phyloP scores from a whole-genome alignment of 1,284 basidiomycete genomes.

The Sporisorium sorghi region DNA sequence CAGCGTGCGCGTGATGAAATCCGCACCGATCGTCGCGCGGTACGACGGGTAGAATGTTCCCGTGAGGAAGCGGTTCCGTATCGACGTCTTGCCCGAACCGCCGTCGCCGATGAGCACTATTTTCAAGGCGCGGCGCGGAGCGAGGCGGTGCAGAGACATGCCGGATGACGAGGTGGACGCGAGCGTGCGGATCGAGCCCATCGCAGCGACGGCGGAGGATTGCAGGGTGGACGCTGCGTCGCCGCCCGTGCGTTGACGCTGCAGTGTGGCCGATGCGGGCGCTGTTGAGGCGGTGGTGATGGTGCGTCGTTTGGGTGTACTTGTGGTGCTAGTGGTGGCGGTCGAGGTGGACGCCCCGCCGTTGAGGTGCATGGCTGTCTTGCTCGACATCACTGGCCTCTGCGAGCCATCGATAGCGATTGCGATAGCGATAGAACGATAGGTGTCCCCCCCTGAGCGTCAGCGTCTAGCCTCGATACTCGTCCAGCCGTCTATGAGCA shows the following conservation, averaged over 20 bases:
- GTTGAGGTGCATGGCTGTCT: not conserved
- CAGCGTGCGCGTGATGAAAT: constrained; percentile 59
- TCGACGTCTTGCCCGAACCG: constrained; percentile 56
- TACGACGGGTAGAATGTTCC: constrained; percentile 50
- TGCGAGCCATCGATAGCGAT: not conserved
- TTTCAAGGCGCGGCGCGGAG: constrained; percentile 48
- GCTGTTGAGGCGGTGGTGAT: not conserved
- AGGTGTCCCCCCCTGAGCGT: too few species aligned
- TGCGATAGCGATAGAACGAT: too few species aligned
- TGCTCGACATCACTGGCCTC: constrained; percentile 14
- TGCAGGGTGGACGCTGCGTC: constrained; percentile 21
- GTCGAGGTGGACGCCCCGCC: constrained; percentile 4
- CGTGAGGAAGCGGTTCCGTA: constrained; percentile 54
- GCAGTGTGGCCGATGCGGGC: constrained; percentile 3
- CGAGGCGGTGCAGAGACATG: constrained; percentile 30
- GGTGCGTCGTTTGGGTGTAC: constrained; percentile 1
- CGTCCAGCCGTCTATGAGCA: not conserved
- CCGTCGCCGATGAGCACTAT: constrained; percentile 63
- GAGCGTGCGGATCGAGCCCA: constrained; percentile 22
- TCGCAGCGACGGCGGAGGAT: constrained; percentile 34
- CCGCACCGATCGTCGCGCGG: constrained; percentile 62
- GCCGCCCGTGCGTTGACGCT: constrained; percentile 8
- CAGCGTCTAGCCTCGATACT: not conserved
- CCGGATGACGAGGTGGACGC: constrained; percentile 22
- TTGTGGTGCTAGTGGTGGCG: constrained; percentile 3